Base-by-base conservation (phyloP, 441 rosid species). In the Lepidium campestre region DNA sequence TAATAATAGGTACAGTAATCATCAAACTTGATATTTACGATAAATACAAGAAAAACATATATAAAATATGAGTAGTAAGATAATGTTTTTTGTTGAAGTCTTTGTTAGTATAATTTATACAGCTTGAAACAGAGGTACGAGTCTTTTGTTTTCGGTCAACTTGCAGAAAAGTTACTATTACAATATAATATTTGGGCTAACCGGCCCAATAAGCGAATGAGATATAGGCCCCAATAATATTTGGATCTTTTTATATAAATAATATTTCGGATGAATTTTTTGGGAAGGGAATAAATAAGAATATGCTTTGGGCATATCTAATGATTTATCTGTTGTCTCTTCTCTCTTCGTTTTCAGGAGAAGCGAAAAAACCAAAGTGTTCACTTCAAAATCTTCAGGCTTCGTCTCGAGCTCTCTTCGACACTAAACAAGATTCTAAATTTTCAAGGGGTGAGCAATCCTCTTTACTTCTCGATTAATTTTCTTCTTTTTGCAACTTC, bases 301-400 rank as follows among this genome's bases (percentile, higher is more conserved):
- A 69, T 69, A 69, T 69, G 67, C 73, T 58, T 50, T 40, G 37
- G 5, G 60, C 65, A 58, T 68, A 37, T 67, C 14, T 36, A 6
- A 55, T 42, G 18, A 7, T 32, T 54, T 20, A 53, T 54, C 13
- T 31, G 23, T 29, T 31, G 23, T 29, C 62, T 22, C 55, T 7
- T 27, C 58, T 37, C 49, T 31, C 50, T 11, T 53, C 40, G 14
- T 53, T 13, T 54, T 62, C 5, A 9, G 4, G 39, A 35, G 39
- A 20, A 34, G 36, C 2, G n/a, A 20, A 10, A 10, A n/a, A 61
- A 9, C 25, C 37, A 10, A 15, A 3, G 19, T 17, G 4, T 2
- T 19, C 49, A 36, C 49, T 65, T 27, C 12, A 9, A 56, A 56
- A 18, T 57, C 62, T 57, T 57, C 5, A 49, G 50, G 36, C 73